Evolutionary conservation across 1,139 yeast genomes (phyloP).

Genomic region (Meyerozyma sp.): DNA sequence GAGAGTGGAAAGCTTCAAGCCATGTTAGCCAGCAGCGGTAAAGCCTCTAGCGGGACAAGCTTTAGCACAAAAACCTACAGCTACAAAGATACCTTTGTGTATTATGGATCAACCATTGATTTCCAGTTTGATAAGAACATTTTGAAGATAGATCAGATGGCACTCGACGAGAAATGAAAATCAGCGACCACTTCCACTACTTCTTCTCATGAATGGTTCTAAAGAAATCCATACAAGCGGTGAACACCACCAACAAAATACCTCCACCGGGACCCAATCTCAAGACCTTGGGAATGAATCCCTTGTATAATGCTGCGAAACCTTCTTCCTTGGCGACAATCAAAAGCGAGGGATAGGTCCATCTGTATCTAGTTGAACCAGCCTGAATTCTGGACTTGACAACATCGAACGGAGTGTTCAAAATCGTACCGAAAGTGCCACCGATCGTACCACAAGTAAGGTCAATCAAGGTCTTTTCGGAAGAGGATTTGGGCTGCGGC

Average conservation of each 20-base stretch:
- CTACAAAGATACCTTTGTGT: neutral
- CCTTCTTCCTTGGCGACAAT: conserved; percentile 84
- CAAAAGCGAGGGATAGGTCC: conserved; percentile 82
- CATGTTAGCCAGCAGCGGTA: neutral
- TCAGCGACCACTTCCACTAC: conserved; percentile 2
- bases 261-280: conserved; percentile 99
- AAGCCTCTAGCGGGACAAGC: neutral
- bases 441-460: conserved; percentile 91
- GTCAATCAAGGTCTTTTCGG: conserved; percentile 80
- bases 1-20: neutral
- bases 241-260: conserved; percentile 90
- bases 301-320: conserved; percentile 80
- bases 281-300: conserved; percentile 93
- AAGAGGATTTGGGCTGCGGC: conserved; percentile 66
- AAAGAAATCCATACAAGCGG: conserved; percentile 92
- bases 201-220: conserved; percentile 48
- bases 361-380: conserved; percentile 78
- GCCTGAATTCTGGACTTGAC: conserved; percentile 97
- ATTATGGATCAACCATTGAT: neutral
- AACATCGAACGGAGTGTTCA: conserved; percentile 97
- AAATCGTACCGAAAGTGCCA: conserved; percentile 90
- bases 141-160: neutral
- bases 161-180: conserved; percentile 1
- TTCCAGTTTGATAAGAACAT: neutral
- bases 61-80: neutral